These are phyloP conservation scores for Diplodia seriata DNA, from an alignment of 2,329 filamentous ascomycete species.

Conservation along the genomic window DNA sequence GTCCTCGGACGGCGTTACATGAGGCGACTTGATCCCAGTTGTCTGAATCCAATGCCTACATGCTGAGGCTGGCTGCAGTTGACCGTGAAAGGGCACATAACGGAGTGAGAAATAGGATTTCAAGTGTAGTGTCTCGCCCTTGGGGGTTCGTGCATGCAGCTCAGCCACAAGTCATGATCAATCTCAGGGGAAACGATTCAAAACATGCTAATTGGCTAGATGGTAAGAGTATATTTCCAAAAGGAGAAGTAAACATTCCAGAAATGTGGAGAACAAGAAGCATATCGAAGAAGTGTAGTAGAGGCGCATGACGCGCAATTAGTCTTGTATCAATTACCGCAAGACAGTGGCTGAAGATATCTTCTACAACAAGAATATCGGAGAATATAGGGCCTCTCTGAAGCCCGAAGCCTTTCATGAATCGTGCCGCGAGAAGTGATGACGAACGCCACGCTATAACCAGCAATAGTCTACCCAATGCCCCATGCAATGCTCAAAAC, in stretches of 20 bases:
- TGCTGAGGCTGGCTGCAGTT: not conserved
- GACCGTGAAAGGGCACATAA: not conserved
- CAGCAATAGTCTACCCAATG: conserved; percentile 31
- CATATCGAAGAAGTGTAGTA: not conserved
- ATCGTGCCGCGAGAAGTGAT: conserved; percentile 29
- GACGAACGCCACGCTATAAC: conserved; percentile 32
- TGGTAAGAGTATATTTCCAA: not conserved
- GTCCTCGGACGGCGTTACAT: not conserved
- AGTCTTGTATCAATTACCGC: conserved; percentile 27
- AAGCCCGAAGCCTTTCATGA: conserved; percentile 30
- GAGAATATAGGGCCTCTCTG: conserved; percentile 13
- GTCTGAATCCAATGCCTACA: not conserved
- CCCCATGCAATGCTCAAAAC: conserved; percentile 32
- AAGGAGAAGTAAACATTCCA: not conserved
- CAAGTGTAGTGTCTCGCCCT: not conserved
- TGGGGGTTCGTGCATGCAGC: not conserved
- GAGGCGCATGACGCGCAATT: conserved; percentile 16
- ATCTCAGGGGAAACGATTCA: not conserved
- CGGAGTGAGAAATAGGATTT: not conserved
- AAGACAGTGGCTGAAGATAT: conserved; percentile 14
- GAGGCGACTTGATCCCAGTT: not conserved
- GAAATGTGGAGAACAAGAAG: not conserved
- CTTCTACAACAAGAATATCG: conserved; percentile 7
- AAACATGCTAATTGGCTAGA: conserved; percentile 11
- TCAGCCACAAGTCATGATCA: not conserved